Conservation (phyloP, 208 protist genomes). For the Acanthamoeba sp. region DNA sequence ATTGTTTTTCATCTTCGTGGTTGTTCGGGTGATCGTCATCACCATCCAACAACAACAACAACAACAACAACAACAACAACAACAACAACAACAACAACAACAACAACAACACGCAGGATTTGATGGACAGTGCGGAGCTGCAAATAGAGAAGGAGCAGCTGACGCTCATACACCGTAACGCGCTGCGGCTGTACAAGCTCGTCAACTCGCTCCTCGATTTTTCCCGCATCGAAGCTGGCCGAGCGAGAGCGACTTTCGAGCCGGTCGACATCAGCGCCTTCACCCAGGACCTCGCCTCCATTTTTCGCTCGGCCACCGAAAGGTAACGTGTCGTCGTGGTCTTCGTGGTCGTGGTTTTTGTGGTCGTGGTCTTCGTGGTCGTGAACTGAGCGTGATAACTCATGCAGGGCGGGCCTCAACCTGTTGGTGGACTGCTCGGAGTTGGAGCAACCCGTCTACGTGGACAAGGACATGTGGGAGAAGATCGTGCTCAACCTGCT, state of each 20-base stretch:
- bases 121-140: constrained; percentile 66
- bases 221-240: constrained; percentile 78
- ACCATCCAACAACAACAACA: no score
- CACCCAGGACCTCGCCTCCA: constrained; percentile 68
- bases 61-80: no score
- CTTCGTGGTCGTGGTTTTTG: neutral
- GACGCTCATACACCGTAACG: constrained; percentile 42
- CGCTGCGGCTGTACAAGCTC: constrained; percentile 72
- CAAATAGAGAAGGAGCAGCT: constrained; percentile 63
- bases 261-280: constrained; percentile 78
- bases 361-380: neutral
- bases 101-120: neutral
- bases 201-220: constrained; percentile 80
- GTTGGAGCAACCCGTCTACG: constrained; percentile 53
- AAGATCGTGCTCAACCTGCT: no score
- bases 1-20: no score
- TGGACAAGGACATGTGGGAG: constrained; percentile 76
- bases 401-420: constrained; percentile 30
- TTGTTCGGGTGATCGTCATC: no score
- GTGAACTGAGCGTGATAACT: neutral
- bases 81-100: no score
- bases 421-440: constrained; percentile 62
- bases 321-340: neutral
- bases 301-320: constrained; percentile 65
- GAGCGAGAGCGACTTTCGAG: constrained; percentile 70